Base-by-base conservation (phyloP, 768 basidiomycete species). In the Collybia sordida region DNA sequence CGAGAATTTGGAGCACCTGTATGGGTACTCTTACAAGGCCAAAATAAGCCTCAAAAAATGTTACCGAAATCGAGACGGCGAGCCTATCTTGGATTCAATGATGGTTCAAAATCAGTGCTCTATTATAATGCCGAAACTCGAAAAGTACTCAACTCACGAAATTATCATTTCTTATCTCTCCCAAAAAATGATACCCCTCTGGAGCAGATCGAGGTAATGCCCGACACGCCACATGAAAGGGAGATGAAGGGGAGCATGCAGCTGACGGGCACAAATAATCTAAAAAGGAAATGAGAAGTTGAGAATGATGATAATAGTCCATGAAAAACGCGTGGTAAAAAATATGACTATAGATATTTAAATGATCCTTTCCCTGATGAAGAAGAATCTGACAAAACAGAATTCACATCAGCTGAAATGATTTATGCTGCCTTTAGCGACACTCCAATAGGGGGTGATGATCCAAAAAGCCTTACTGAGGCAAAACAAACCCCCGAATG, bases 1-100 rank as follows among this genome's bases (percentile, higher is more conserved):
- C 43, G 60, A 7, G 55, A 58, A 5, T 65, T 65, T 39, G 66
- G 69, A 5, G 57, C 53, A 35, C 3, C 47, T 53, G 0, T 65
- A 54, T 46, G 60, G 54, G 1, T 52, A 54, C 15, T 55, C 54
- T 1, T 47, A 50, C 21, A 42, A 36, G 49, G 42, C 4, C 19
- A 23, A 36, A 44, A 50, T 51, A 48, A 39, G 35, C 18, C 18
- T 18, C 17, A 12, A 1, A 50, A 50, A 31, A 42, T 50, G 41
- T 18, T 43, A 35, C 49, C 49, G 15, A 39, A 42, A 28, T 49
- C 39, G 40, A 39, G 27, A 47, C 6, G 46, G 4, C 3, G 22
- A 41, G 37, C 39, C 21, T 49, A 17, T 21, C 18, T 37, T 22
- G 45, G 45, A 6, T 49, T 19, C 27, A 24, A 49, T 40, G 47